Base-by-base conservation (phyloP, 345 rosid species). In the Bruguiera sexangula region DNA sequence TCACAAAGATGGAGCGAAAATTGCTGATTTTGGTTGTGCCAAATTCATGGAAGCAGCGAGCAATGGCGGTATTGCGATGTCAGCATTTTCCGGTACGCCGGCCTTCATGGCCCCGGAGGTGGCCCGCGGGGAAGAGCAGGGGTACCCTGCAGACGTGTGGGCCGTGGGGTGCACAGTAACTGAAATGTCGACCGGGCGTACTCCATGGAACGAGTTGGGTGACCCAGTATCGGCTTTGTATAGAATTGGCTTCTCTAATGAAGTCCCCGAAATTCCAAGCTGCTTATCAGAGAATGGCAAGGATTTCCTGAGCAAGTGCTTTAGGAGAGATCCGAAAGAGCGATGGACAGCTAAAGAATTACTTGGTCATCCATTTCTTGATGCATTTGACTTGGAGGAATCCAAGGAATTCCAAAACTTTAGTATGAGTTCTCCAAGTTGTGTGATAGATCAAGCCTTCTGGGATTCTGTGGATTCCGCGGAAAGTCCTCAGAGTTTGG, bases 71-170 rank as follows among this genome's bases (percentile, higher is more conserved):
- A n/a, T 21, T 46, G 69, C 53, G 52, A 60, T 21, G 61, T 69
- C 83, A 29, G 76, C 63, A 19, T 76, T 90, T 74, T 80, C 92
- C 63, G 98, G 98, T 43, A 91, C 98, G 39, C 98, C 98, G 80
- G 85, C 85, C 74, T 94, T 88, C 70, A 94, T 94, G 98, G 77
- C 98, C 0, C 98, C 97, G 59, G 98, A 94, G 84, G 96, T 87
- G 24, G 96, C 95, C 0, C 83, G 97, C 1, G 89, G 94, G 19
- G 95, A 91, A 73, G 91, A 84, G 5, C 98, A 94, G 78, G 87
- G 96, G 31, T 85, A 80, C 62, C 78, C 85, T 8, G 97, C 96
- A 62, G 98, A 94, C 63, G 79, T 94, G 24, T 94, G 98, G 98
- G 93, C 96, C 10, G 77, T 89, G 8, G 97, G 98, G 30, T 91